Conservation (phyloP, 768 basidiomycete species). For the Arthromyces matolae region DNA sequence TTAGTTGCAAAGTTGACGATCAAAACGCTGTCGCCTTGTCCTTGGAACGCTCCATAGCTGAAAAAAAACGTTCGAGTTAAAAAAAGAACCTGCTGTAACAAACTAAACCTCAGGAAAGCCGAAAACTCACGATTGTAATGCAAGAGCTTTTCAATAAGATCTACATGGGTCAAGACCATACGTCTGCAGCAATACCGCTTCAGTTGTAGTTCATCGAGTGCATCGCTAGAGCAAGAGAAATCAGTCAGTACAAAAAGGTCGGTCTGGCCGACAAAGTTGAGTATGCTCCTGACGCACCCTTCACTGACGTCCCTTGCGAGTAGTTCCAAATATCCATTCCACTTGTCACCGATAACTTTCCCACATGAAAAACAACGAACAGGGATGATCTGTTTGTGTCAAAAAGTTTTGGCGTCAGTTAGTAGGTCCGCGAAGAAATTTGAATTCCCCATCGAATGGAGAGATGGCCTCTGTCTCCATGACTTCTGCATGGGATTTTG, state of each 20-base stretch:
- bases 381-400: constrained; percentile 77
- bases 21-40: constrained; percentile 33
- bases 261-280: neutral
- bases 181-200: constrained; percentile 95
- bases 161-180: constrained; percentile 97
- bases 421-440: no score
- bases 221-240: constrained; percentile 53
- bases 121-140: constrained; percentile 92
- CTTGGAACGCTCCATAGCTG: constrained; percentile 50
- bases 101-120: neutral
- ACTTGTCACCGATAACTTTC: constrained; percentile 96
- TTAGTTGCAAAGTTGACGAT: neutral
- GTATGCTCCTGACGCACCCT: constrained; percentile 55
- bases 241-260: neutral
- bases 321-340: constrained; percentile 83
- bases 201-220: constrained; percentile 82
- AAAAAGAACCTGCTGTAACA: neutral
- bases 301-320: constrained; percentile 80
- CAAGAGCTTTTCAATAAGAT: constrained; percentile 93
- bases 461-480: no score
- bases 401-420: neutral
- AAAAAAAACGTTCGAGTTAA: neutral
- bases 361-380: constrained; percentile 96
- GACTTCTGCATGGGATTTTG: no score
- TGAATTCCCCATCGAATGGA: no score